Base-by-base conservation (phyloP, 140 eudicot genomes). In the Senecio squalidus region DNA sequence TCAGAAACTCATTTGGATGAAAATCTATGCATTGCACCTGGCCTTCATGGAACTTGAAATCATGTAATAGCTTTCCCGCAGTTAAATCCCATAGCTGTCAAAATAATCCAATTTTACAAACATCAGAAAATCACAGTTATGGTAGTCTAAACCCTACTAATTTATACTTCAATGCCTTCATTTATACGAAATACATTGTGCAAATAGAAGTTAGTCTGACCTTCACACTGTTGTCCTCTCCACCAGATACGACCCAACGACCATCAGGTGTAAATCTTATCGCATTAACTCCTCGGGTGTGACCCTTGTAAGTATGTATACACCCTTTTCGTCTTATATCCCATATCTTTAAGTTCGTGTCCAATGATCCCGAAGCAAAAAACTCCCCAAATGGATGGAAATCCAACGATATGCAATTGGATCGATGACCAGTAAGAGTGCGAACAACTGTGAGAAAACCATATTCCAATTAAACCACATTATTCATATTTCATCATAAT, bases 161-260 rank as follows among this genome's bases (percentile, higher is more conserved):
- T 22, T 5, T 22, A 9, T 59, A 27, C 4, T 56, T 21, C 40
- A 27, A 9, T n/a, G 46, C 27, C 7, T 21, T 30, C 47, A 28
- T 24, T 16, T 25, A 62, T 16, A 68, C 56, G 40, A 55, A 44
- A 59, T 60, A 61, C 67, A 65, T 10, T 55, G 20, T 3, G 60
- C 26, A 31, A 47, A 77, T 38, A 9, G 54, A 23, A 52, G 34
- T 24, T 34, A 58, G 23, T 67, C 64, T 27, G 23, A 86, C 98
- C 96, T 92, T 92, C 64, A 92, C 98, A 46, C 86, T 86, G 72
- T 87, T 87, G 84, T 92, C 98, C 72, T 92, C 96, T 64, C 98
- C 96, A 49, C 98, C 98, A 64, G 98, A 92, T 11, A 92, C 98
- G 8, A 92, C 95, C 98, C 98, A 92, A 25, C 98, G 96, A 17